These are phyloP conservation scores for Gentiana straminea DNA, from an alignment of 257 asterid genomes.

Conservation along the genomic window DNA sequence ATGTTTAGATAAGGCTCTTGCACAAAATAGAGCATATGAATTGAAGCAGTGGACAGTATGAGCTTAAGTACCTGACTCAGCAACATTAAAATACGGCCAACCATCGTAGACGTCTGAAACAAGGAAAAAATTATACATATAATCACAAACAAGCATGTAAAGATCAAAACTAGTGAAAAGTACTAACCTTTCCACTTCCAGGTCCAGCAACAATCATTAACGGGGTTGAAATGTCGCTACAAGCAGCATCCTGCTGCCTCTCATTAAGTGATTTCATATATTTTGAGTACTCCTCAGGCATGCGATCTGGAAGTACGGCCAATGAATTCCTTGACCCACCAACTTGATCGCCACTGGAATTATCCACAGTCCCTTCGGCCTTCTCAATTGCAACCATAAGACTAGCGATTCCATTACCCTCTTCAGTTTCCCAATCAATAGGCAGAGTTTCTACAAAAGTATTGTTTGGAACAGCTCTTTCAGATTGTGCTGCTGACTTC, in stretches of 20 bases:
- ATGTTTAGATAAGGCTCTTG: neutral
- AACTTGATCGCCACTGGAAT: slow-evolving; percentile 19
- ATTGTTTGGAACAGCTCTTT: slow-evolving; percentile 16
- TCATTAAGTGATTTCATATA: slow-evolving; percentile 67
- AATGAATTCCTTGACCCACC: slow-evolving; percentile 18
- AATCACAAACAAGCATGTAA: slow-evolving; percentile 11
- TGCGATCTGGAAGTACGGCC: slow-evolving; percentile 22
- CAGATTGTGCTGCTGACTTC: slow-evolving; percentile 32
- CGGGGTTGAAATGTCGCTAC: slow-evolving; percentile 71
- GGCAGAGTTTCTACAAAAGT: slow-evolving; percentile 17
- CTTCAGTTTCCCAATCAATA: slow-evolving; percentile 23
- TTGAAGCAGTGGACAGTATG: neutral
- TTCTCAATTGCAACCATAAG: slow-evolving; percentile 13
- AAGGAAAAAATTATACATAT: slow-evolving; percentile 19
- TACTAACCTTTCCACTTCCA: slow-evolving; percentile 92
- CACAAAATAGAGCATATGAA: neutral
- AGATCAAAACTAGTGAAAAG: slow-evolving; percentile 8
- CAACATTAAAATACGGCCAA: slow-evolving; percentile 87
- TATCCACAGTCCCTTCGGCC: slow-evolving; percentile 19
- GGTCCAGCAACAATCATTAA: slow-evolving; percentile 97
- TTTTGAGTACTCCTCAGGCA: slow-evolving; percentile 73
- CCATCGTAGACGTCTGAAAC: slow-evolving; percentile 96
- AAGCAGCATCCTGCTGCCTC: slow-evolving; percentile 93
- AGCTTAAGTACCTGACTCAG: slow-evolving; percentile 45
- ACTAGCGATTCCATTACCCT: slow-evolving; percentile 15